Conservation (phyloP, 176 grass and related monocot genomes). For the Guadua angustifolia region DNA sequence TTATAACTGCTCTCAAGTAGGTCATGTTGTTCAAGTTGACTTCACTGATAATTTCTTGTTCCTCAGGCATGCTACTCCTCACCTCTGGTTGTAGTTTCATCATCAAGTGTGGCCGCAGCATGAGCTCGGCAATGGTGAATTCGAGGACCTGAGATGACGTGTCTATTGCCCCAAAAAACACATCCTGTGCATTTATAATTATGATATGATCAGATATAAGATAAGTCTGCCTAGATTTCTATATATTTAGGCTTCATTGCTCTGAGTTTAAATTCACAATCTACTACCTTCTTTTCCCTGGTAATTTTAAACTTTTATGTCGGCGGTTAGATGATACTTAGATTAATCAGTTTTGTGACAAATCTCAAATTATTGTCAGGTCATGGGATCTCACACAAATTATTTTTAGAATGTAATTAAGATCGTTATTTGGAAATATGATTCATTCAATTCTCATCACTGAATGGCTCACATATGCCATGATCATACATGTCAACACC, state of each 20-base stretch:
- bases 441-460: too few relatives aligned
- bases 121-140: slow-evolving; percentile 50
- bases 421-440: too few relatives aligned
- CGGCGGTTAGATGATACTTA: background rate
- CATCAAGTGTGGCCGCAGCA: slow-evolving; percentile 19
- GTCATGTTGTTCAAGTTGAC: slow-evolving; percentile 1
- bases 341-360: too few relatives aligned
- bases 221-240: too few relatives aligned
- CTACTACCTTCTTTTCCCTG: too few relatives aligned
- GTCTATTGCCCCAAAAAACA: slow-evolving; percentile 42
- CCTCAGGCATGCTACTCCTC: background rate
- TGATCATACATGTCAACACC: too few relatives aligned
- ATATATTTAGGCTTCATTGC: background rate
- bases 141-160: slow-evolving; percentile 41
- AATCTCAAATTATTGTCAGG: too few relatives aligned
- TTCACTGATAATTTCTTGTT: slow-evolving; percentile 21
- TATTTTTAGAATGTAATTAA: too few relatives aligned
- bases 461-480: too few relatives aligned
- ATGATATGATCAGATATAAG: too few relatives aligned
- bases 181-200: slow-evolving; percentile 33
- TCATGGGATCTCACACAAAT: too few relatives aligned
- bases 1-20: background rate
- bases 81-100: slow-evolving; percentile 45
- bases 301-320: background rate
- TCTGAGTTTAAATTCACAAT: background rate